Conservation (phyloP, 139 green algal species). For the Parachlorella kessleri region DNA sequence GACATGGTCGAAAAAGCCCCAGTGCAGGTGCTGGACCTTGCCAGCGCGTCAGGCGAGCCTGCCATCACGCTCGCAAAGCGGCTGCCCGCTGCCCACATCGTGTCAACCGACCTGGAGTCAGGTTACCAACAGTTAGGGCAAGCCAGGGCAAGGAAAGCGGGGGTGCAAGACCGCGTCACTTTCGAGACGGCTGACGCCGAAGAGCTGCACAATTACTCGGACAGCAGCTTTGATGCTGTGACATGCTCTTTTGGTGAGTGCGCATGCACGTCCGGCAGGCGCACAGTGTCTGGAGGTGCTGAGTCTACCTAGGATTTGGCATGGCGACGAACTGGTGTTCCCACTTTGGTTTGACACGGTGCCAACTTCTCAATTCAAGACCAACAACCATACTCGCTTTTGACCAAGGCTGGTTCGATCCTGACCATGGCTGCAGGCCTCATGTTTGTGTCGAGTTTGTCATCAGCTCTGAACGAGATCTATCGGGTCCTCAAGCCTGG, state of each 20-base stretch:
- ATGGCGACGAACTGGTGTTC: no score
- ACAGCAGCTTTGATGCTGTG: constrained; percentile 8
- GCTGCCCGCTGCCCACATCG: neutral
- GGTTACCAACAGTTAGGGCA: neutral
- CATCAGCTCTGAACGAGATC: neutral
- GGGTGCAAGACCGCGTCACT: neutral
- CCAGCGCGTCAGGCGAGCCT: neutral
- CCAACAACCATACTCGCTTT: no score
- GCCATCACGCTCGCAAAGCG: neutral
- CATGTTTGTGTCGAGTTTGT: neutral
- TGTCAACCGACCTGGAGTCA: neutral
- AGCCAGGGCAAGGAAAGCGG: neutral
- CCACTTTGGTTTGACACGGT: no score
- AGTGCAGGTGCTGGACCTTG: constrained; percentile 1
- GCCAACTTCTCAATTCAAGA: no score
- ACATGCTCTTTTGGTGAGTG: constrained; percentile 4
- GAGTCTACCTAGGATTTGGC: no score
- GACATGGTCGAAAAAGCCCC: no score
- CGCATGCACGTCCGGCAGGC: neutral
- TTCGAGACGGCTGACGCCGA: constrained; percentile 6
- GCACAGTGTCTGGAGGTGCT: neutral
- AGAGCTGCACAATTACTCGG: neutral
- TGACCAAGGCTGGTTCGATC: no score
- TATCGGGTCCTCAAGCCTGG: constrained; percentile 11
- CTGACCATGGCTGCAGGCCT: neutral